These are phyloP conservation scores for Phyllostachys edulis DNA, from an alignment of 176 grass and related monocot species.

Conservation along the genomic window DNA sequence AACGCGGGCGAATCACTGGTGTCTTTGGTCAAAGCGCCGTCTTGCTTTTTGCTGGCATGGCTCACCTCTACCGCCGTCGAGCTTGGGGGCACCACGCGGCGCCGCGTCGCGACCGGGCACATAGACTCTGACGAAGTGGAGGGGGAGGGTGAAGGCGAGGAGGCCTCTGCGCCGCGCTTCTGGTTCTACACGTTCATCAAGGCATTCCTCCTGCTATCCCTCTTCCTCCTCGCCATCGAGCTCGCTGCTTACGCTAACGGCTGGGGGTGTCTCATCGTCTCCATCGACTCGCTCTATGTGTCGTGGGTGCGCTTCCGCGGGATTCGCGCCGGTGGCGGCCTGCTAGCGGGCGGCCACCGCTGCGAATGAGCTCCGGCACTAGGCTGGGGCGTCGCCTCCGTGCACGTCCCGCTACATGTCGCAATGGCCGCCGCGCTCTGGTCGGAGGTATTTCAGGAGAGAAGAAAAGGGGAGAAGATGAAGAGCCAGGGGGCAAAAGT, in stretches of 20 bases:
- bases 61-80: conserved; percentile 53
- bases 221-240: conserved; percentile 61
- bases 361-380: too few species aligned
- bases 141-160: neutral
- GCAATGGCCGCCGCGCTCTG: too few species aligned
- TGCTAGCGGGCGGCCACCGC: too few species aligned
- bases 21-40: conserved; percentile 73
- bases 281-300: conserved; percentile 44
- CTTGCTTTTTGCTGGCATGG: conserved; percentile 64
- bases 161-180: conserved; percentile 29
- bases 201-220: conserved; percentile 48
- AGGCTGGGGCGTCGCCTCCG: too few species aligned
- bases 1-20: conserved; percentile 88
- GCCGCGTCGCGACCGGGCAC: conserved; percentile 45
- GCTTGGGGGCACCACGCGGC: conserved; percentile 51
- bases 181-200: conserved; percentile 65
- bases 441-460: too few species aligned
- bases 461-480: too few species aligned
- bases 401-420: too few species aligned
- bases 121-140: conserved; percentile 45
- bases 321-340: too few species aligned
- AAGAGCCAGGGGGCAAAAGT: too few species aligned
- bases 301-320: conserved; percentile 65
- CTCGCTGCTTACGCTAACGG: conserved; percentile 52
- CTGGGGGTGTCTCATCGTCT: neutral